phyloP scores from a whole-genome alignment of 495 filamentous ascomycete species.

The Hyaloscypha finlandica region DNA sequence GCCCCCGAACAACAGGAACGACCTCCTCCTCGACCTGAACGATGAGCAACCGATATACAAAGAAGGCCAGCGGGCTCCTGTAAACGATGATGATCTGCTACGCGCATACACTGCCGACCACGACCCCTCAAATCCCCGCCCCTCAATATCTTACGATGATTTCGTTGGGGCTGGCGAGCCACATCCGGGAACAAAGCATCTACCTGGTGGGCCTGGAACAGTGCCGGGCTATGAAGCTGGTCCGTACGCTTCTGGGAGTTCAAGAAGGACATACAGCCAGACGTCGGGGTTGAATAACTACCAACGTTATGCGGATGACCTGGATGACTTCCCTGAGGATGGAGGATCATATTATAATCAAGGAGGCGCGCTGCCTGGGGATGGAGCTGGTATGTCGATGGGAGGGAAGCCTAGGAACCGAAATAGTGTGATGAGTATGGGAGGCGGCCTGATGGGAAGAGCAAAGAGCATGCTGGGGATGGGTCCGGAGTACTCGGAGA shows the following conservation, averaged over 20 bases:
- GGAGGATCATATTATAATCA: slow-evolving; percentile 66
- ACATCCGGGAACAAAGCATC: slow-evolving; percentile 44
- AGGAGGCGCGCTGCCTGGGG: slow-evolving; percentile 54
- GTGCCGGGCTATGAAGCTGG: slow-evolving; percentile 21
- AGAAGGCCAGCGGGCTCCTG: slow-evolving; percentile 66
- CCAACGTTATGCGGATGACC: slow-evolving; percentile 84
- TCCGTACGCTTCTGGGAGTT: slow-evolving; percentile 48
- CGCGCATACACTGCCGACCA: slow-evolving; percentile 68
- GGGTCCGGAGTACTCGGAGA: slow-evolving; percentile 91
- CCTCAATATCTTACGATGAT: slow-evolving; percentile 91
- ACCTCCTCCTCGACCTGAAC: slow-evolving; percentile 74
- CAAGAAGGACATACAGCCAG: slow-evolving; percentile 70
- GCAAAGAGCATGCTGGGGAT: slow-evolving; percentile 92
- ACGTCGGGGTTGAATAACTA: slow-evolving; percentile 83
- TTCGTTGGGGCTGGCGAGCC: slow-evolving; percentile 69
- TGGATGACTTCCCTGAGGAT: slow-evolving; percentile 75
- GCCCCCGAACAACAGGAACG: slow-evolving; percentile 61
- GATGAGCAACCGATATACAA: slow-evolving; percentile 69
- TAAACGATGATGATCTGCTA: slow-evolving; percentile 77
- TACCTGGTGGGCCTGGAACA: slow-evolving; percentile 52
- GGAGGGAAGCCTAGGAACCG: slow-evolving; percentile 67
- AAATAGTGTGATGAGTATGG: slow-evolving; percentile 84
- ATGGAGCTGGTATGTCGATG: slow-evolving; percentile 38
- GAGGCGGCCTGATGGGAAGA: slow-evolving; percentile 81
- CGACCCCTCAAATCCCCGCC: slow-evolving; percentile 64